Base-by-base conservation (phyloP, 2,329 filamentous ascomycete species). In the Trichoderma sp. region DNA sequence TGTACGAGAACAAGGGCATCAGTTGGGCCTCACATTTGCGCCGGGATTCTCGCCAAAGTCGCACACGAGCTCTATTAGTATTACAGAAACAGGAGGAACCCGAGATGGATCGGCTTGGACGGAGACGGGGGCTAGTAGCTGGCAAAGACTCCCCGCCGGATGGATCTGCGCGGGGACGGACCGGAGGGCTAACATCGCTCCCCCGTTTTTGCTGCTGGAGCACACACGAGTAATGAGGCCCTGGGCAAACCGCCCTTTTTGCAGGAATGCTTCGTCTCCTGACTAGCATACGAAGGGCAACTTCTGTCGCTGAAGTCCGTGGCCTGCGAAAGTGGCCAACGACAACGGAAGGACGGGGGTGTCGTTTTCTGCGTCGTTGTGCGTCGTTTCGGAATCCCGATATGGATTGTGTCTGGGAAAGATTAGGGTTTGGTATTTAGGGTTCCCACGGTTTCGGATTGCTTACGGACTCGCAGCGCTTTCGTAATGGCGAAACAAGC, bases 151-250 rank as follows among this genome's bases (percentile, higher is more conserved):
- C 63, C 54, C 63, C 52, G 47, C 55, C 52, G 44, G 28, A 60
- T 60, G 56, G 63, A 65, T 65, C 63, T 65, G 63, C 63, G 63
- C 63, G 56, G 63, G 55, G 59, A 60, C 63, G 63, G 55, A 52
- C 63, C 63, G 63, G 56, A 39, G 34, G 34, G 34, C 34, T 39
- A 39, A 50, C 21, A 39, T 48, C 44, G 45, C 57, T 21, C 50
- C 47, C 57, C 59, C 48, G 26, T 52, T 45, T 45, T 34, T 28
- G 39, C 50, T 47, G 34, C 34, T 39, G 34, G 34, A 54, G 50
- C 21, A 54, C n/a, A 45, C 45, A 54, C 60, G 50, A 63, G 60
- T 55, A 63, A 63, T 55, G 60, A 17, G 19, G 41, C 43, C 55
- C 19, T 58, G 30, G 48, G 48, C 26, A 39, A 39, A 39, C 15